Evolutionary conservation across 768 basidiomycete species (phyloP).

Genomic region (Trametopsis cervina): DNA sequence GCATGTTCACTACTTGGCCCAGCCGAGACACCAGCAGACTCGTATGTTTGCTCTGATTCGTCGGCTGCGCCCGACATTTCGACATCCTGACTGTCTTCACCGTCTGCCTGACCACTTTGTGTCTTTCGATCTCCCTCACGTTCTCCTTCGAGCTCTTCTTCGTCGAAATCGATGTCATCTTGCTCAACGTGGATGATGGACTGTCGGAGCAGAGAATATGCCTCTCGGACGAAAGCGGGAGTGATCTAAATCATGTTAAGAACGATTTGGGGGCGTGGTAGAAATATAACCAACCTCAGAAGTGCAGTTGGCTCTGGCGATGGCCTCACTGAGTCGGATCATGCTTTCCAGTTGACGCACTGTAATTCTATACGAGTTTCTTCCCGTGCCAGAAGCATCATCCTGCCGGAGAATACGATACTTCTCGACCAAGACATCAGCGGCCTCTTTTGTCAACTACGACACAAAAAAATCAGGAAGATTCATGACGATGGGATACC

Average conservation of each 20-base stretch:
- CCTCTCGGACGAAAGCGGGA: conserved; percentile 92
- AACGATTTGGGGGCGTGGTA: background rate
- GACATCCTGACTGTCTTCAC: conserved; percentile 50
- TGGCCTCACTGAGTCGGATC: conserved; percentile 96
- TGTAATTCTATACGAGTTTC: conserved; percentile 94
- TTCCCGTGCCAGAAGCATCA: conserved; percentile 79
- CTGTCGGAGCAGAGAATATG: conserved; percentile 86
- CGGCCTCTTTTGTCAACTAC: conserved; percentile 88
- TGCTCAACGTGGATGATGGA: conserved; percentile 99
- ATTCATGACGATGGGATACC: background rate
- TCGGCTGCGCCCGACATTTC: conserved; percentile 56
- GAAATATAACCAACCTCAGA: conserved; percentile 53
- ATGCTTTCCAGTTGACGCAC: conserved; percentile 98
- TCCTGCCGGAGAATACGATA: conserved; percentile 90
- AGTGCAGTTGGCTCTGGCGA: conserved; percentile 94
- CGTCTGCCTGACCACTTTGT: conserved; percentile 23
- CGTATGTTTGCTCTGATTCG: conserved; percentile 42
- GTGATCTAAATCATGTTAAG: conserved; percentile 54
- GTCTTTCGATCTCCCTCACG: conserved; percentile 33
- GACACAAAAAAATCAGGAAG: conserved; percentile 1
- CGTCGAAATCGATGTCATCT: conserved; percentile 96
- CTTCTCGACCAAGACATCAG: conserved; percentile 90
- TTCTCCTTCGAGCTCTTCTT: conserved; percentile 68
- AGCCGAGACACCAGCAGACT: conserved; percentile 20
- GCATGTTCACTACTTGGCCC: conserved; percentile 17